Conservation (phyloP, 2,329 filamentous ascomycete species). For the Orbilia brochopaga region DNA sequence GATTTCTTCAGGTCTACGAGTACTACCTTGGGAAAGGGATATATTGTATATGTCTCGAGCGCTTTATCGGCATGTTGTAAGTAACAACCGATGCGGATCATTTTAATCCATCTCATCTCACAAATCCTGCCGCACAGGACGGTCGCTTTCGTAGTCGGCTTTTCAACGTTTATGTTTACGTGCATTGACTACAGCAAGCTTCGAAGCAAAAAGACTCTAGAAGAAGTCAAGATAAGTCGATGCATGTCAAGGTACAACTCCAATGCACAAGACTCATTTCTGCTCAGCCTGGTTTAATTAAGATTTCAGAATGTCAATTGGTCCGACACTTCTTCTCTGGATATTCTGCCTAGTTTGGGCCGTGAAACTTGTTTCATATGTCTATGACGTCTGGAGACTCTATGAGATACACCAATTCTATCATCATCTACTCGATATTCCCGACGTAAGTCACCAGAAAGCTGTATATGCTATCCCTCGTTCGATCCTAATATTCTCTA, state of each 20-base stretch:
- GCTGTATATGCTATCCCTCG: too few species aligned
- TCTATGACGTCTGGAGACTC: slow-evolving; percentile 75
- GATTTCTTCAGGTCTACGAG: slow-evolving; percentile 69
- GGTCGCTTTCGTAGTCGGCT: slow-evolving; percentile 78
- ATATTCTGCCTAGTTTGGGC: slow-evolving; percentile 85
- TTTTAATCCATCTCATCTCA: background rate
- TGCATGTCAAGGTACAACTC: slow-evolving; percentile 65
- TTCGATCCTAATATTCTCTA: slow-evolving; percentile 12
- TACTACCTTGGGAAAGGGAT: slow-evolving; percentile 85
- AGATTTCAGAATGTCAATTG: slow-evolving; percentile 68
- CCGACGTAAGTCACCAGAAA: slow-evolving; percentile 60
- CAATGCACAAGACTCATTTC: slow-evolving; percentile 1
- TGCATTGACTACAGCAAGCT: slow-evolving; percentile 83
- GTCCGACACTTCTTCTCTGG: slow-evolving; percentile 81
- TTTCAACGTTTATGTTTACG: slow-evolving; percentile 81
- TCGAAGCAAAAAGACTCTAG: slow-evolving; percentile 64
- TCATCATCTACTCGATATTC: slow-evolving; percentile 78
- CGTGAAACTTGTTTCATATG: slow-evolving; percentile 75
- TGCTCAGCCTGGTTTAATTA: background rate
- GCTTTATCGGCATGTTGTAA: slow-evolving; percentile 74
- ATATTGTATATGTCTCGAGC: slow-evolving; percentile 79
- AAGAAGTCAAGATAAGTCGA: slow-evolving; percentile 69
- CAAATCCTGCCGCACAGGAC: slow-evolving; percentile 64
- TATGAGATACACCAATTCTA: slow-evolving; percentile 85
- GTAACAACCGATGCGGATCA: slow-evolving; percentile 55